Evolutionary conservation across 129 eudicot species (phyloP), one percentile per base, ranked within the genome.

Genomic region (Flaveria ramosissima): DNA sequence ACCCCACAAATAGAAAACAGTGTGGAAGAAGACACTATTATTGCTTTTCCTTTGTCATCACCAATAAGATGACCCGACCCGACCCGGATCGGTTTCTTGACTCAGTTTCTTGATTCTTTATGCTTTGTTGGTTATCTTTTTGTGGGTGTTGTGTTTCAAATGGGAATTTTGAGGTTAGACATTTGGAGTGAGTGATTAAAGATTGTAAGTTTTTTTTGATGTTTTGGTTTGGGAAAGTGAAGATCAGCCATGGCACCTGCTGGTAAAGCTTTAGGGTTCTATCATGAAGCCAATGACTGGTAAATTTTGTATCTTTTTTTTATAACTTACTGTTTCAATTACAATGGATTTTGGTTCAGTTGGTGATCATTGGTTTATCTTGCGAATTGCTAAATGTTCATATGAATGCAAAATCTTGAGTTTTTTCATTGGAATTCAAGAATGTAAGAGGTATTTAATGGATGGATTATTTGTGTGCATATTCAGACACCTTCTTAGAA

Each of bases 201-300:
- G 80, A 67, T 74, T 47, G 57, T 73, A 64, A 45, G 64, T 50
- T 53, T 78, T 63, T 78, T 77, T 78, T 81, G 76, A 70, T 77
- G 81, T 63, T 79, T 67, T 64, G 48, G 61, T 23, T 59, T 79
- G 73, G 76, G 84, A 16, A 68, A 68, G 77, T 83, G 55, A 46
- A 79, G 70, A 63, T 77, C 82, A 51, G 36, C 79, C 78, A 88
- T 88, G 97, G 84, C 93, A 83, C 85, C 93, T 78, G 85, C 91
- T 75, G 89, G 88, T 20, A 88, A 78, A 60, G 76, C 76, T 60
- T 69, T 84, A 63, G 88, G 77, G 47, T 91, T 91, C 73, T 79
- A 66, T 66, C 88, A 71, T 24, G 90, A 88, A 79, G 91, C 83
- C 73, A 86, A 79, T 78, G 85, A 88, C 78, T 91, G 97, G 97